Evolutionary conservation across 2,329 filamentous ascomycete species (phyloP).

Genomic region (Microdochium bolleyi): DNA sequence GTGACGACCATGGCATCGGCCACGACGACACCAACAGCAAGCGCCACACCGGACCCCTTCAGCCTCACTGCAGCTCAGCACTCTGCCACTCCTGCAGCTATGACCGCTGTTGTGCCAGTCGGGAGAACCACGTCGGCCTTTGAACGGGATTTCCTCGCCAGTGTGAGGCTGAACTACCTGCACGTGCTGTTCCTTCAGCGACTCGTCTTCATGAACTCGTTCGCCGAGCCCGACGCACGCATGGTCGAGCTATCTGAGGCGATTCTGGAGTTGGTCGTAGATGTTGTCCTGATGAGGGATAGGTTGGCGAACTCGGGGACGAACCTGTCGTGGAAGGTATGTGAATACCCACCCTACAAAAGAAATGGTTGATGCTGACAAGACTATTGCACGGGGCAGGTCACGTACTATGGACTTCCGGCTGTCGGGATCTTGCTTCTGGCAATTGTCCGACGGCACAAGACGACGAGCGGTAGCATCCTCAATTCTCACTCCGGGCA

Average conservation of each 20-base stretch:
- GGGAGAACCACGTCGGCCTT: slow-evolving; percentile 7
- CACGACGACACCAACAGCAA: neutral
- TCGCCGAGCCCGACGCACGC: slow-evolving; percentile 12
- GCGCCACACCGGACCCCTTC: too few species aligned
- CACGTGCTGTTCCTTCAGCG: slow-evolving; percentile 21
- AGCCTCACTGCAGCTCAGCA: too few species aligned
- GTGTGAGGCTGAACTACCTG: slow-evolving; percentile 20
- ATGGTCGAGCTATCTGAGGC: slow-evolving; percentile 15
- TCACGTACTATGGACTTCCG: slow-evolving; percentile 23
- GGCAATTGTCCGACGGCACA: slow-evolving; percentile 12
- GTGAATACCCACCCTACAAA: neutral
- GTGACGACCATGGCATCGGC: neutral
- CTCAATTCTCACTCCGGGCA: too few species aligned
- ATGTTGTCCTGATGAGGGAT: slow-evolving; percentile 18
- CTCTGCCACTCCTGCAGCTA: too few species aligned
- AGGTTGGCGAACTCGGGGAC: slow-evolving; percentile 22
- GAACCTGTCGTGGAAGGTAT: slow-evolving; percentile 20
- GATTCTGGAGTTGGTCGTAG: slow-evolving; percentile 19
- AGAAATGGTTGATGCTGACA: slow-evolving; percentile 9
- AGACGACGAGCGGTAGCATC: neutral
- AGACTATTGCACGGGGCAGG: too few species aligned
- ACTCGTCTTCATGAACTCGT: slow-evolving; percentile 11
- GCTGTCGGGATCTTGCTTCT: slow-evolving; percentile 23
- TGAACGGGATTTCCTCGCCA: slow-evolving; percentile 21
- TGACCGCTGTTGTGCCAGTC: neutral